These are phyloP conservation scores for Onygenales sp. DNA, from an alignment of 2,329 filamentous ascomycete genomes.

Conservation along the genomic window DNA sequence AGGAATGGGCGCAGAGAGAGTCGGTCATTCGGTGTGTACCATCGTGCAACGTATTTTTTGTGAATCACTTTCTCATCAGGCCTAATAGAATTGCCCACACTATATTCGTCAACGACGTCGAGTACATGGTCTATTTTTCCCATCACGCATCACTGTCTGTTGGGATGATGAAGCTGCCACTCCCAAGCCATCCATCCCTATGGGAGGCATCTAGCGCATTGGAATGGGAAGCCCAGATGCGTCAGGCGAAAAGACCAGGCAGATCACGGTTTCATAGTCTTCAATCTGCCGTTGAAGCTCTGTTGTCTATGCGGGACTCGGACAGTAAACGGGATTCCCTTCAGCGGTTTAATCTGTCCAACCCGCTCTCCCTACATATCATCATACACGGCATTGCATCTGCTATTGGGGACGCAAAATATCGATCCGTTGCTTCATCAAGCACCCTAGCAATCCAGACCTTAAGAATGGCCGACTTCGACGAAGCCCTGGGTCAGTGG, in stretches of 20 bases:
- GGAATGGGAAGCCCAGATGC: constrained; percentile 13
- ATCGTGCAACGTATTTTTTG: not conserved
- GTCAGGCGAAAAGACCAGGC: constrained; percentile 9
- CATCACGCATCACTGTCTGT: constrained; percentile 14
- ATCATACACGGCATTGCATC: constrained; percentile 15
- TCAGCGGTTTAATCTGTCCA: constrained; percentile 9
- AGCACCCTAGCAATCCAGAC: constrained; percentile 5
- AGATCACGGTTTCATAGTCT: constrained; percentile 12
- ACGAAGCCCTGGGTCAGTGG: constrained; percentile 12
- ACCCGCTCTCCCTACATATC: constrained; percentile 12
- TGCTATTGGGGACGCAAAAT: constrained; percentile 14
- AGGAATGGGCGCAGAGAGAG: constrained; percentile 15
- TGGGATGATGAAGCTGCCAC: constrained; percentile 15
- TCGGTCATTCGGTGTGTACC: constrained; percentile 12
- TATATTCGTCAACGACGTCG: constrained; percentile 14
- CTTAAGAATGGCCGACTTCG: constrained; percentile 12
- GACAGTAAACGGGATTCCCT: constrained; percentile 11
- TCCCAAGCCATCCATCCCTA: constrained; percentile 13
- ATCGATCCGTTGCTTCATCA: constrained; percentile 11
- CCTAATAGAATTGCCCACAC: constrained; percentile 14
- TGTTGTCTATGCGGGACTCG: constrained; percentile 12
- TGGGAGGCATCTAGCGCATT: constrained; percentile 13
- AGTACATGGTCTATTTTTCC: constrained; percentile 16
- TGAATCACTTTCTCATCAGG: not conserved
- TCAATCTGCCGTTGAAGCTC: constrained; percentile 12